Evolutionary conservation across 441 rosid genomes (phyloP).

Genomic region (Arabidopsis lyrata): DNA sequence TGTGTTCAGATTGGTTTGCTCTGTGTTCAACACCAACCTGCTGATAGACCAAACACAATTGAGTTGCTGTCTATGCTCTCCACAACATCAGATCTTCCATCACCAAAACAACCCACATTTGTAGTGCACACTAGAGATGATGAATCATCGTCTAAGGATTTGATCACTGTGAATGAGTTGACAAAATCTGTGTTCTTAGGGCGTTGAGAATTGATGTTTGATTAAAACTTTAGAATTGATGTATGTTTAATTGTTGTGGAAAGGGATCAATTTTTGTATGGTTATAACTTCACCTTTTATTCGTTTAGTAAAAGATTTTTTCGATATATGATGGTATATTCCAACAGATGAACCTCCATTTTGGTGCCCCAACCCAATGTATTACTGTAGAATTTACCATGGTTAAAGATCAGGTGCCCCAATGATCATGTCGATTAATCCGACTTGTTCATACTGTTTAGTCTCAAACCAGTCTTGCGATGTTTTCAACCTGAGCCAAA

Average conservation of each 20-base stretch:
- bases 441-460: too few species aligned
- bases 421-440: too few species aligned
- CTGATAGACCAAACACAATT: slow-evolving; percentile 30
- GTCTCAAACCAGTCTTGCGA: too few species aligned
- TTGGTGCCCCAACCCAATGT: too few species aligned
- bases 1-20: slow-evolving; percentile 34
- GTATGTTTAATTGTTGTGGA: not conserved
- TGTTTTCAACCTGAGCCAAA: too few species aligned
- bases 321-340: too few species aligned
- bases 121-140: not conserved
- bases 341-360: too few species aligned
- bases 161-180: slow-evolving; percentile 7
- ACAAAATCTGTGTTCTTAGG: slow-evolving; percentile 9
- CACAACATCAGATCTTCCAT: slow-evolving; percentile 28
- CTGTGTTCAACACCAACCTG: slow-evolving; percentile 28
- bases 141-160: not conserved
- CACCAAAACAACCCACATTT: slow-evolving; percentile 32
- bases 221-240: too few species aligned
- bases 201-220: not conserved
- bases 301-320: not conserved
- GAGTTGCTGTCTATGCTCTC: slow-evolving; percentile 25
- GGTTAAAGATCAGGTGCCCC: too few species aligned
- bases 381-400: too few species aligned
- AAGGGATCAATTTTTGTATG: not conserved
- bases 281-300: not conserved